Percentiles rank a stretch among this genome's conserved stretches.
phyloP scores from a whole-genome alignment of 2,329 filamentous ascomycete genomes.

The Clonostachys sp. region DNA sequence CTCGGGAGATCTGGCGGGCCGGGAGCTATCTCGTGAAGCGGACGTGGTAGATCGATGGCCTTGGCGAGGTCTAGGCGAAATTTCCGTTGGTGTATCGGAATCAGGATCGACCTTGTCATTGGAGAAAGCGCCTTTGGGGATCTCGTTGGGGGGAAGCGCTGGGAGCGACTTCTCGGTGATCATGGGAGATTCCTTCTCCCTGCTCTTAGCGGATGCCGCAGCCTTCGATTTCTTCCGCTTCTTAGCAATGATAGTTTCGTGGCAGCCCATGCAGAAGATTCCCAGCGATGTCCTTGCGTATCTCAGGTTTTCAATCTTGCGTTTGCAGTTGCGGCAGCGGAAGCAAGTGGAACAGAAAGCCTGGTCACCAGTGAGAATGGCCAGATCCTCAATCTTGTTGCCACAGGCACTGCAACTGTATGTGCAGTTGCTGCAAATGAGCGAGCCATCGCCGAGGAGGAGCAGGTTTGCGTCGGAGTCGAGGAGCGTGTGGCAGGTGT shows the following conservation, averaged over 20 bases:
- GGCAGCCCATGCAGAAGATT: constrained; percentile 99
- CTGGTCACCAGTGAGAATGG: constrained; percentile 95
- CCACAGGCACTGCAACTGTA: constrained; percentile 97
- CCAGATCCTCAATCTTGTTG: constrained; percentile 97
- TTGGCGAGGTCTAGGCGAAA: constrained; percentile 58
- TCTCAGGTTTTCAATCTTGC: constrained; percentile 95
- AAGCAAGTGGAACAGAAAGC: constrained; percentile 98
- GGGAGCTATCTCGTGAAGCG: constrained; percentile 49
- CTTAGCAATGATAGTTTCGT: constrained; percentile 92
- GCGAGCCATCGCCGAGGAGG: constrained; percentile 91
- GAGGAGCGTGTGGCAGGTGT: constrained; percentile 90
- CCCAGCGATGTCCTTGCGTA: constrained; percentile 97
- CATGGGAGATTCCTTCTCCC: constrained; percentile 58
- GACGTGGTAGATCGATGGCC: constrained; percentile 47
- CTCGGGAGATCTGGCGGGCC: constrained; percentile 51
- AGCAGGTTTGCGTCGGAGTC: constrained; percentile 98
- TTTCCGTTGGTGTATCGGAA: constrained; percentile 64
- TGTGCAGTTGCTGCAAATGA: constrained; percentile 99
- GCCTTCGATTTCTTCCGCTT: constrained; percentile 82
- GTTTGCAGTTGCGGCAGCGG: constrained; percentile 95
- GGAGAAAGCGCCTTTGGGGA: constrained; percentile 59
- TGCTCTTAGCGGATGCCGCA: constrained; percentile 53
- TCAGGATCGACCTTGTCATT: constrained; percentile 54
- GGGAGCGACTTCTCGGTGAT: constrained; percentile 90
- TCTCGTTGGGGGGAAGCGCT: constrained; percentile 75